Evolutionary conservation across 257 asterid species (phyloP).

Genomic region (Nicotiana noctiflora): DNA sequence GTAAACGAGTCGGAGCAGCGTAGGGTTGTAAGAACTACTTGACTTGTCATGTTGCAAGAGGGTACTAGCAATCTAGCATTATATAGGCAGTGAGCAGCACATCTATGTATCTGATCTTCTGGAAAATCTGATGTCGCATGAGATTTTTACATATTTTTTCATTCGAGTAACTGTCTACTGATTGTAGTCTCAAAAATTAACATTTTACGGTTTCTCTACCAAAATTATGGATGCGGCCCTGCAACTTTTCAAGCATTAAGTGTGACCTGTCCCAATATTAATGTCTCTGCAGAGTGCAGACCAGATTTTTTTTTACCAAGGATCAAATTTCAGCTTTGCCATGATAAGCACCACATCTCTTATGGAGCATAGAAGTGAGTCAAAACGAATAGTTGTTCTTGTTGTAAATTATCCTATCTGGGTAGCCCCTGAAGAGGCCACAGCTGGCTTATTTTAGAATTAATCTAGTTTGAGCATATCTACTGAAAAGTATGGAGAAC

Average conservation of each 20-base stretch:
- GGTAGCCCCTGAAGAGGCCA: not conserved
- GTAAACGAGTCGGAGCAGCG: not conserved
- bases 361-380: not conserved
- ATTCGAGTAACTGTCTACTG: not conserved
- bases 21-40: not conserved
- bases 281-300: not conserved
- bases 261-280: not conserved
- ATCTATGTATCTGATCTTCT: not conserved
- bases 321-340: not conserved
- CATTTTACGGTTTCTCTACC: not conserved
- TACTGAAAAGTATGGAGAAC: not conserved
- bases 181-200: not conserved
- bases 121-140: not conserved
- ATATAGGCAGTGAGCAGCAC: not conserved
- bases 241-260: not conserved
- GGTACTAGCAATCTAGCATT: not conserved
- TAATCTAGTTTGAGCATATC: not conserved
- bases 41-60: not conserved
- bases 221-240: not conserved
- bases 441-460: not conserved
- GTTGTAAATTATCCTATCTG: not conserved
- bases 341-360: not conserved
- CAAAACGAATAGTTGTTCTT: not conserved
- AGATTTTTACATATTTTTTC: not conserved
- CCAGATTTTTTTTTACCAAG: not conserved